Evolutionary conservation across 495 filamentous ascomycete species (phyloP).

Genomic region (Echria macrotheca): DNA sequence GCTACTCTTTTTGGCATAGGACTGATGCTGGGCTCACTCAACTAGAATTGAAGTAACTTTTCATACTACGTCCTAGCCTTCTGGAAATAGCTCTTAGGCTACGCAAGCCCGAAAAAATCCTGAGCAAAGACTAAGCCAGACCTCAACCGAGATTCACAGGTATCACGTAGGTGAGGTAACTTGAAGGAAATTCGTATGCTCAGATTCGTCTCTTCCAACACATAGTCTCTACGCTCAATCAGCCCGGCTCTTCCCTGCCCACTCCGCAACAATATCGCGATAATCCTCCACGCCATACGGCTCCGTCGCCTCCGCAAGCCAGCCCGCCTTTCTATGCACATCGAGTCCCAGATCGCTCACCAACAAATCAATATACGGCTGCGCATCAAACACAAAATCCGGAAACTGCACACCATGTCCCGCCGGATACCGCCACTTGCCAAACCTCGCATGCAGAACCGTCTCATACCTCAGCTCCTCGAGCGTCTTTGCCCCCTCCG

Average conservation of each 20-base stretch:
- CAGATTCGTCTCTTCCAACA: no score
- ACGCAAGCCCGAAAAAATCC: no score
- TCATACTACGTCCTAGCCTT: no score
- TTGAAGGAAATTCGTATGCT: no score
- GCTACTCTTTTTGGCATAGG: no score
- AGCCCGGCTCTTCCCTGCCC: conserved; percentile 18
- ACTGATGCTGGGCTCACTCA: no score
- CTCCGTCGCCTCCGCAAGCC: conserved; percentile 46
- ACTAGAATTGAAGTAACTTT: no score
- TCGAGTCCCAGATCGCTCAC: conserved; percentile 57
- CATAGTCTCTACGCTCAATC: no score
- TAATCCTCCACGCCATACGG: conserved; percentile 60
- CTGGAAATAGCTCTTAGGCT: no score
- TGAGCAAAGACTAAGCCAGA: no score
- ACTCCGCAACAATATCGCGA: conserved; percentile 54
- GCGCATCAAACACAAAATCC: conserved; percentile 68
- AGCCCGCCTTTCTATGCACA: conserved; percentile 38
- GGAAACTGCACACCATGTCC: conserved; percentile 60
- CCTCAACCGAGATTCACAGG: no score
- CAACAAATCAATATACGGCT: conserved; percentile 74
- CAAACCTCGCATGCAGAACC: conserved; percentile 60
- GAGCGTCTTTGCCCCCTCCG: conserved; percentile 20
- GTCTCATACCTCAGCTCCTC: conserved; percentile 47
- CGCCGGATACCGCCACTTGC: conserved; percentile 61
- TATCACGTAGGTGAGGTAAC: no score